Evolutionary conservation across 768 basidiomycete species (phyloP), one percentile per base, ranked within the genome.

Genomic region (Boletus subparvulus): DNA sequence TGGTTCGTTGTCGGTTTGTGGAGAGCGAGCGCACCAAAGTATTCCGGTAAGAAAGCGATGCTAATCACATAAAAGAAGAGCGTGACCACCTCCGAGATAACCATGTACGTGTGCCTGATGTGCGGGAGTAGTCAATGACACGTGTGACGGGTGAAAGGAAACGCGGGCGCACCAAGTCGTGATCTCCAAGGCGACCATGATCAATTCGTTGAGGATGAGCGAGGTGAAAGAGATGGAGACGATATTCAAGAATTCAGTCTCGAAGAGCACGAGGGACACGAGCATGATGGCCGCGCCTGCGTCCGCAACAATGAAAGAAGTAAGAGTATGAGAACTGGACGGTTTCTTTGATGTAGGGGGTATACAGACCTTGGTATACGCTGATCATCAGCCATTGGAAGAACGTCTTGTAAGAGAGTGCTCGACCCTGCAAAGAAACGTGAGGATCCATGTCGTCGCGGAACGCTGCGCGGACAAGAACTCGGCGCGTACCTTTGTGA

Each of bases 141-240:
- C 5, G 16, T 14, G 41, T 2, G 16, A 41, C 30, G 16, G 36
- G 51, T 2, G 14, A 6, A 40, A 19, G 36, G 35, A 36, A 33
- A 28, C 6, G 9, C 1, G 3, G n/a, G 39, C 57, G 53, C 64
- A 92, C 96, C 96, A 99, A 59, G 92, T 98, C 4, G 95, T 98
- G 56, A 98, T 94, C 74, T 98, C 95, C 63, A 98, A 73, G 3
- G 95, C 94, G 45, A 98, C 97, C 97, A 98, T 99, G 74, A 98
- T 94, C 49, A 99, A 84, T 69, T 98, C 97, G 69, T 99, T 99
- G 30, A 98, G 77, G 61, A 99, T 85, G 54, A 98, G 79, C 1
- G 97, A 92, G 1, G 95, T 97, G 71, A 97, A 99, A 1, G 97
- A 98, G 62, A 98, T 99, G 19, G 96, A 89, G 32, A 99, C 97